phyloP scores from a whole-genome alignment of 2,329 filamentous ascomycete species.

The Neofusicoccum sp. region DNA sequence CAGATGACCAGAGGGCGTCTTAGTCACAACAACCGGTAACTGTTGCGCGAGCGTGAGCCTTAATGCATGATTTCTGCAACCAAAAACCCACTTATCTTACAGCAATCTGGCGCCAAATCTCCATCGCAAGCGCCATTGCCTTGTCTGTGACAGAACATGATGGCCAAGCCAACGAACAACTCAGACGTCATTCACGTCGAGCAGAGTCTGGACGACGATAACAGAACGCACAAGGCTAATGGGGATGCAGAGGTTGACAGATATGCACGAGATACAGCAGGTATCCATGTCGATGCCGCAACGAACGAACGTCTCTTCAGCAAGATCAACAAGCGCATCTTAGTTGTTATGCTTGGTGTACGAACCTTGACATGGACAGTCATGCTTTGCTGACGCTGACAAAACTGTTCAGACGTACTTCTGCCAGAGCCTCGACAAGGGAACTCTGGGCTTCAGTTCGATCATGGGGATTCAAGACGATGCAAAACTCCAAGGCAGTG shows the following conservation, averaged over 20 bases:
- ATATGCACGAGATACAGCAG: background rate
- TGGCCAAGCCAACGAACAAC: background rate
- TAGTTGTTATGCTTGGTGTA: constrained; percentile 21
- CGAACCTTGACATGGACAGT: background rate
- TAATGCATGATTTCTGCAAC: background rate
- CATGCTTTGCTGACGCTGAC: background rate
- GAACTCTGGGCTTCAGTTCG: constrained; percentile 59
- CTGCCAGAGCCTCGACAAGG: constrained; percentile 63
- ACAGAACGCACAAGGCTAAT: background rate
- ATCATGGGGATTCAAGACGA: constrained; percentile 63
- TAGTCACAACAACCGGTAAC: too few species aligned
- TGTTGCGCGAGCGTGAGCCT: background rate
- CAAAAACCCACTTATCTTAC: too few species aligned
- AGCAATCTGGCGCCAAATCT: background rate
- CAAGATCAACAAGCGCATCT: constrained; percentile 23
- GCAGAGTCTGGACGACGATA: background rate
- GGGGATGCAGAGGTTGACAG: constrained; percentile 1
- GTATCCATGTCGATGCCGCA: constrained; percentile 19
- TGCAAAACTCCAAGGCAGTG: constrained; percentile 54
- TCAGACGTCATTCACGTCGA: background rate
- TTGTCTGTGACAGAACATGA: background rate
- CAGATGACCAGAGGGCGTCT: background rate
- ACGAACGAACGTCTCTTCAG: constrained; percentile 23
- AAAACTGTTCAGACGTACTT: constrained; percentile 46
- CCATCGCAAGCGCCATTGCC: background rate